Base-by-base conservation (phyloP, 352 stramenopile species). In the Phytophthora tubulina region DNA sequence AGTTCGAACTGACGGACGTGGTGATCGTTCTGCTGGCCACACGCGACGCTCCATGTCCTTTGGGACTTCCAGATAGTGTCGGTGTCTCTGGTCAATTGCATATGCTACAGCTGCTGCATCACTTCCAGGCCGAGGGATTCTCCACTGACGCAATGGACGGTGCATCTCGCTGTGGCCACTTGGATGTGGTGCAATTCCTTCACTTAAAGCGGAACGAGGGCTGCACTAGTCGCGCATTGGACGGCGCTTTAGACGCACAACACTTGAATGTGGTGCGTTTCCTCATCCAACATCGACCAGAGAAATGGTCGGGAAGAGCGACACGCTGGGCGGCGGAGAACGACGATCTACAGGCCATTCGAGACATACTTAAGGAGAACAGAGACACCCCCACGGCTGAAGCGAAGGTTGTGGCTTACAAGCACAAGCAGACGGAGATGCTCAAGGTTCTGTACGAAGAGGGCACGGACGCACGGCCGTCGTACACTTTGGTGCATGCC, bases 391-490 rank as follows among this genome's bases (percentile, higher is more conserved):
- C 79, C 21, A 79, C 76, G 11, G 72, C 73, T 4, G 73, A 89
- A 17, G 84, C 79, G 10, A 91, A 91, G 66, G 58, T 79, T 9
- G 49, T 71, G 39, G 84, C 81, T 38, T 89, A 85, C 67, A 75
- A 76, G 15, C 38, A 15, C 0, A 76, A 73, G 15, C 79, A 85
- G 50, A 45, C 49, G 15, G 77, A 87, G 39, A 76, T 90, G 55
- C 75, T 92, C n/a, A 76, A 70, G 51, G 73, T 82, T 33, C 46
- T 92, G 55, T 90, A 92, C 42, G 84, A 92, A 46, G 70, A 80
- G 48, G 70, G 77, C 14, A 63, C 73, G 9, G 80, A 85, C 50
- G 4, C 57, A 33, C 80, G 71, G 1, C 70, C 77, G 14, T 74
- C 84, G 15, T 81, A 81, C 52, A 86, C 78, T 58, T 70, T 91